Base-by-base conservation (phyloP, 192 early-diverging fungal genomes). In the Backusella parvicylindrica region DNA sequence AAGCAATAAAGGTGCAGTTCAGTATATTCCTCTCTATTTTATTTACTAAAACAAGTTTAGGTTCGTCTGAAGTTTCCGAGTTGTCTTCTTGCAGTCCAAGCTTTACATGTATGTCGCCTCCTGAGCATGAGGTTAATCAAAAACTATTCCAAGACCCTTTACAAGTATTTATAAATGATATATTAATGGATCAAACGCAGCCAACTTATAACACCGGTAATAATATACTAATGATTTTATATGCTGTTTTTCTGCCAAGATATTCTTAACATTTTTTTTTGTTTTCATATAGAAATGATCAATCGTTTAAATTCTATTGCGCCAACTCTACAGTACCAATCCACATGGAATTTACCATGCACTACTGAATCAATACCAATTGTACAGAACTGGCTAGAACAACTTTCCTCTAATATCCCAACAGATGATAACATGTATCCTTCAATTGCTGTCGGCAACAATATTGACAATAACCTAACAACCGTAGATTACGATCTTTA, bases 151-250 rank as follows among this genome's bases (percentile, higher is more conserved):
- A 73, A 37, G 63, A 73, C 73, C 71, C 77, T 68, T 37, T 78
- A 23, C 64, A 73, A 23, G 64, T 37, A 0, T 60, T 78, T 23
- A 37, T 78, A 5, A 32, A 73, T 11, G 66, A 56, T 69, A 50
- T 78, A 6, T 30, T 78, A 0, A 33, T 73, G 16, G 41, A 78
- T 7, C 23, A 66, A 28, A 11, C 71, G 16, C n/a, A 50, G 13
- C 77, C 77, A 26, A 41, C 56, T 5, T 78, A 78, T 73, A 66
- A 78, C 56, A 41, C 36, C 15, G 77, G 77, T 78, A 73, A 53
- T 21, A 40, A 1, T 3, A 12, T n/a, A 36, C 49, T 21, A 23
- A 31, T 31, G 63, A 15, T 31, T 15, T 0, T 64, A 15, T 16
- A 16, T 64, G 23, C 30, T n/a, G n/a, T n/a, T n/a, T n/a, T n/a